Percentiles rank a stretch among this genome's conserved stretches.
Evolutionary conservation across 148 eudicot species (phyloP).

Genomic region (Limonium bicolor): DNA sequence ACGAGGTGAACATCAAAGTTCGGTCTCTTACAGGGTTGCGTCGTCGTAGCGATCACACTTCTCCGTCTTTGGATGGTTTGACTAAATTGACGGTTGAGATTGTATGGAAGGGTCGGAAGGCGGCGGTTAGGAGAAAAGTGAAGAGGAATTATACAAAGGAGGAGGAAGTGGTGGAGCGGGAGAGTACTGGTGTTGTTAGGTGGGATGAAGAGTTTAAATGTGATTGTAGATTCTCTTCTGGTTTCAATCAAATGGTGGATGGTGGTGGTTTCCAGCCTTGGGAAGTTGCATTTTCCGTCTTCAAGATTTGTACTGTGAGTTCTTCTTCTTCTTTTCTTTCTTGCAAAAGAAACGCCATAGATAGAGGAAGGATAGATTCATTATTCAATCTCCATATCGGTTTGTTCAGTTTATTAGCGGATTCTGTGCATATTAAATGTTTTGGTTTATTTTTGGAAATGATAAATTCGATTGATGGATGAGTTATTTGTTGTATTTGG

Average conservation of each 20-base stretch:
- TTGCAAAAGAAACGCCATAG: too few species aligned
- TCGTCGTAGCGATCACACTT: not conserved
- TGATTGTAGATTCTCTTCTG: constrained; percentile 7
- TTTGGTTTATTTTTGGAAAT: too few species aligned
- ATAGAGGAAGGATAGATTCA: too few species aligned
- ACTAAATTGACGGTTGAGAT: constrained; percentile 7
- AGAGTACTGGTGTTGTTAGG: constrained; percentile 12
- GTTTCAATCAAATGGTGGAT: too few species aligned
- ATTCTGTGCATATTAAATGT: too few species aligned
- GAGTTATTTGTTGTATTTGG: too few species aligned
- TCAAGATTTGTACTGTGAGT: constrained; percentile 4
- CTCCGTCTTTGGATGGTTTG: not conserved
- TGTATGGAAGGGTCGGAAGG: constrained; percentile 13
- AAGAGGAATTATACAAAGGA: constrained; percentile 12
- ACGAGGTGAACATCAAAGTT: constrained; percentile 10
- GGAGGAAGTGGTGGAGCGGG: constrained; percentile 5
- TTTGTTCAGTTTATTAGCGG: too few species aligned
- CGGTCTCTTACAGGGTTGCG: constrained; percentile 3
- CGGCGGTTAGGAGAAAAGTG: constrained; percentile 8
- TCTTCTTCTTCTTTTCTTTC: not conserved
- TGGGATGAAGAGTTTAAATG: constrained; percentile 13
- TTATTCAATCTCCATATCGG: too few species aligned
- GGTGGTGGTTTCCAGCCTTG: constrained; percentile 8
- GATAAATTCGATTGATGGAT: too few species aligned
- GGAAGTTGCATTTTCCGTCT: constrained; percentile 13